Conservation (phyloP, 306 rosid species). For the Oemleria cerasiformis region DNA sequence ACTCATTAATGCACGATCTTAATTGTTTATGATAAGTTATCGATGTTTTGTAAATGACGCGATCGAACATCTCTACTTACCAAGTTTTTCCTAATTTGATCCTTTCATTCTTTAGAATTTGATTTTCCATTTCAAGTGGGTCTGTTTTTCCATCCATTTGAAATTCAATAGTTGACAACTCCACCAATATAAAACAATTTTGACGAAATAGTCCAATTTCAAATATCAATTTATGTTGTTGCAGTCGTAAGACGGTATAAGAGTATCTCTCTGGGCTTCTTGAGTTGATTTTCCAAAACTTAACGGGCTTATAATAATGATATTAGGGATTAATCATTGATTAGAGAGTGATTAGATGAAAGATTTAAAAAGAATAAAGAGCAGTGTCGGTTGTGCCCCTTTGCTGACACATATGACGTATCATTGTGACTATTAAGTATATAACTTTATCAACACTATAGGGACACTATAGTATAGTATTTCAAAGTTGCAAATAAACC, state of each 20-base stretch:
- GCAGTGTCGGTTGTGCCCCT: neutral
- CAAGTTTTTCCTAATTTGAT: neutral
- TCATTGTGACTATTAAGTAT: neutral
- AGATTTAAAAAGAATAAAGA: neutral
- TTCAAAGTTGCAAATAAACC: neutral
- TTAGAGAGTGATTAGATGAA: neutral
- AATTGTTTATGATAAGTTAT: no score
- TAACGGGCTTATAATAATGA: neutral
- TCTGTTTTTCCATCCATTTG: neutral
- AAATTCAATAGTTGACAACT: neutral
- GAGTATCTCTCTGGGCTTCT: neutral
- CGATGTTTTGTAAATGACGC: no score
- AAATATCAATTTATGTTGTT: neutral
- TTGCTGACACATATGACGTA: neutral
- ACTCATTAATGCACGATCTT: no score
- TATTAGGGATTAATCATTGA: neutral
- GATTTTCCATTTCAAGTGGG: neutral
- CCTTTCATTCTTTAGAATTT: neutral
- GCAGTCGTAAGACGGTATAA: neutral
- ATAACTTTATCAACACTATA: neutral
- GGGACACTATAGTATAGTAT: neutral
- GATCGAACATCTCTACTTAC: no score
- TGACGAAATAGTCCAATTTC: neutral
- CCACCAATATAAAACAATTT: neutral
- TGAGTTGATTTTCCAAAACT: neutral